Evolutionary conservation across 305 asterid species (phyloP).

Genomic region (Fraxinus dipetala): DNA sequence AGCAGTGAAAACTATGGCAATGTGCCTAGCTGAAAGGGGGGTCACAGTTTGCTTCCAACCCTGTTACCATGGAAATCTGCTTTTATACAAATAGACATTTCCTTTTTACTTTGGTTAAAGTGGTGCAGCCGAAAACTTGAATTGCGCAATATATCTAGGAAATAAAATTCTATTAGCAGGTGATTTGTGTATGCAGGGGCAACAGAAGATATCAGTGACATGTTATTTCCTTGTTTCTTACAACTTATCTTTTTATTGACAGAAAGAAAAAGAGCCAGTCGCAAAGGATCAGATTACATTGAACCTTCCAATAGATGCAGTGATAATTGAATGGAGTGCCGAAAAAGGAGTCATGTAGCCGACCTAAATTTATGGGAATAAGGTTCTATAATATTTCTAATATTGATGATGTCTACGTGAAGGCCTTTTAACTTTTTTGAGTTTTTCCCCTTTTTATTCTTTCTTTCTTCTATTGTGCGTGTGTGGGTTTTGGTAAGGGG

Average conservation of each 20-base stretch:
- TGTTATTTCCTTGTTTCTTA: neutral
- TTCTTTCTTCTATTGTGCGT: neutral
- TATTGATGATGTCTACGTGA: neutral
- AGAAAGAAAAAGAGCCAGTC: neutral
- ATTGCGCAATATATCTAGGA: neutral
- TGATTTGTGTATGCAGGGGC: neutral
- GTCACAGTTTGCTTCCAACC: neutral
- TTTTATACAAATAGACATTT: neutral
- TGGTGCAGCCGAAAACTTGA: neutral
- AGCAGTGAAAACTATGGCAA: neutral
- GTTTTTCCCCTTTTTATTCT: neutral
- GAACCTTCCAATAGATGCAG: neutral
- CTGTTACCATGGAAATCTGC: neutral
- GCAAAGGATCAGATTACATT: neutral
- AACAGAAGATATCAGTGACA: neutral
- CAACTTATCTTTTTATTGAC: neutral
- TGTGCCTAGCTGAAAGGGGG: neutral
- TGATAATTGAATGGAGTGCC: neutral
- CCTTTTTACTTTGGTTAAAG: neutral
- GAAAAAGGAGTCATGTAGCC: neutral
- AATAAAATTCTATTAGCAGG: neutral
- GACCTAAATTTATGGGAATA: neutral
- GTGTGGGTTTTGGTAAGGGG: neutral
- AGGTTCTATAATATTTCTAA: neutral
- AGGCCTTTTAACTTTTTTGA: neutral